phyloP scores from a whole-genome alignment of 345 rosid species.

The Pistacia atlantica region DNA sequence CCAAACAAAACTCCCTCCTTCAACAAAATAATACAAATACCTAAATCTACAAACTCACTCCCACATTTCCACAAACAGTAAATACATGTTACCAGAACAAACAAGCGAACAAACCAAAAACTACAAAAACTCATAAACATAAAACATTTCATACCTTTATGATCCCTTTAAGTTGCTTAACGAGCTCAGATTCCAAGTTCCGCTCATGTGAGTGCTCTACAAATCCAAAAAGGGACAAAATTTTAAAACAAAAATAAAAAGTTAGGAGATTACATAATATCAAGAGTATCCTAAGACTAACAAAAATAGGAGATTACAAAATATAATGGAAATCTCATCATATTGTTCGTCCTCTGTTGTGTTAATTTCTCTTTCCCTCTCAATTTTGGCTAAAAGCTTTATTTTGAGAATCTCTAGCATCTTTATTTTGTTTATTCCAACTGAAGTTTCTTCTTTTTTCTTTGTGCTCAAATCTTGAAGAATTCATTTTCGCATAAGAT shows the following conservation, averaged over 20 bases:
- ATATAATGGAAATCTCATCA: too few relatives aligned
- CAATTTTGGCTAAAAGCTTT: too few relatives aligned
- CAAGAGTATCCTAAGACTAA: too few relatives aligned
- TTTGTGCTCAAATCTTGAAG: too few relatives aligned
- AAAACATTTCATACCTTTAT: constrained; percentile 58
- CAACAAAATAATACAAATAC: not conserved
- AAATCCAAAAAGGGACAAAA: not conserved
- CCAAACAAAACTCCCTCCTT: not conserved
- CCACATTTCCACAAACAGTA: constrained; percentile 18
- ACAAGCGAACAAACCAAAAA: not conserved
- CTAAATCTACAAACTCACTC: not conserved
- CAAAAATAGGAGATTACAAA: too few relatives aligned
- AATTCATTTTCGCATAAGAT: too few relatives aligned
- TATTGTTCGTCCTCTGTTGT: too few relatives aligned
- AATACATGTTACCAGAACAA: not conserved
- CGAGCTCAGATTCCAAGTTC: constrained; percentile 68
- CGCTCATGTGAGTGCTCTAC: constrained; percentile 73
- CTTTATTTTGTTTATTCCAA: too few relatives aligned
- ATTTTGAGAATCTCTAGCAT: too few relatives aligned
- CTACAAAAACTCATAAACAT: not conserved
- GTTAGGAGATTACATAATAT: too few relatives aligned
- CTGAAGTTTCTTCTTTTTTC: too few relatives aligned
- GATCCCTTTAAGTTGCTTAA: constrained; percentile 84
- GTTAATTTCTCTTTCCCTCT: too few relatives aligned
- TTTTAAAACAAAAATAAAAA: not conserved